Evolutionary conservation across 169 alveolate genomes (phyloP).

Genomic region (Cryptosporidium canis): DNA sequence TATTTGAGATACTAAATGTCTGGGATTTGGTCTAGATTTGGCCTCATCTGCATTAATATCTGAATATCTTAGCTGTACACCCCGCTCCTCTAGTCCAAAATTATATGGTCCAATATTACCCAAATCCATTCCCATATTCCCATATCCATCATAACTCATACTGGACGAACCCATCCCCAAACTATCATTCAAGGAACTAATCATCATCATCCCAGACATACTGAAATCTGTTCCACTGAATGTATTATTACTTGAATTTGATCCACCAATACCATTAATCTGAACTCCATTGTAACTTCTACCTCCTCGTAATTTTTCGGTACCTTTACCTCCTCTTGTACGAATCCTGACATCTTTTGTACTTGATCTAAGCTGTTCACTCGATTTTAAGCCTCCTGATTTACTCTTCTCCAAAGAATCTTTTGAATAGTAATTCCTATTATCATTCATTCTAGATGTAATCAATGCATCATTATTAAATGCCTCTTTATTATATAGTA

Average conservation of each 20-base stretch:
- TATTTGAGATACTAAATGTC: constrained; percentile 21
- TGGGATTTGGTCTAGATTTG: constrained; percentile 1
- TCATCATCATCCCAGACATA: constrained; percentile 21
- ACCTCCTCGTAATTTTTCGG: neutral
- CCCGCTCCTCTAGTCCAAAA: neutral
- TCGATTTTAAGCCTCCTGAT: neutral
- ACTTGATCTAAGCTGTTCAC: neutral
- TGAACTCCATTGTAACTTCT: neutral
- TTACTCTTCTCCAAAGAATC: neutral
- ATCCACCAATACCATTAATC: neutral
- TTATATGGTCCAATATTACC: neutral
- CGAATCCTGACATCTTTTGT: neutral
- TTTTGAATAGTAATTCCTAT: neutral
- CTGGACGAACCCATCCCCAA: neutral
- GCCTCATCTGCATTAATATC: neutral
- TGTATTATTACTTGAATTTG: neutral
- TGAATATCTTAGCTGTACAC: neutral
- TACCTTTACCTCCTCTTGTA: neutral
- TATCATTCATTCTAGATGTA: neutral
- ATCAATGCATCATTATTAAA: neutral
- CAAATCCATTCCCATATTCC: neutral
- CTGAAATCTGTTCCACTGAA: neutral
- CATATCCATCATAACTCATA: neutral
- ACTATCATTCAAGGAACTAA: neutral
- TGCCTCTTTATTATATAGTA: neutral